Evolutionary conservation across 1,139 yeast species (phyloP).

Genomic region (Magnusiomyces magnusii): DNA sequence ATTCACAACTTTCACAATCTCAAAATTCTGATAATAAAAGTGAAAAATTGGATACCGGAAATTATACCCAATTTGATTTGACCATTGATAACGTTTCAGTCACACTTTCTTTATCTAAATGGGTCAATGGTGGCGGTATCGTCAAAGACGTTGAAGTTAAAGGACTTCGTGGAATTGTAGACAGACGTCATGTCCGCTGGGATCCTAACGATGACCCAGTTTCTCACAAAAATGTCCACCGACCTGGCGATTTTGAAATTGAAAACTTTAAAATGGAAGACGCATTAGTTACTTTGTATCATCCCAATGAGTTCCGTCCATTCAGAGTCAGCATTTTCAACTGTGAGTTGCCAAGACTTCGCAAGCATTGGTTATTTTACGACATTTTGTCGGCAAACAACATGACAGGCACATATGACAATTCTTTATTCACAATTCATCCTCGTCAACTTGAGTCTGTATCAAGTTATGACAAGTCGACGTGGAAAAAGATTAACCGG

Average conservation of each 20-base stretch:
- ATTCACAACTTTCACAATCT: background rate
- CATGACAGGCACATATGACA: slow-evolving; percentile 88
- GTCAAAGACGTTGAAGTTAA: slow-evolving; percentile 72
- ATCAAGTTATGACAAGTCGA: slow-evolving; percentile 17
- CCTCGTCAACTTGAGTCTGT: slow-evolving; percentile 45
- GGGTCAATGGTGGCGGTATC: slow-evolving; percentile 88
- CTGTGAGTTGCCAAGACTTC: slow-evolving; percentile 67
- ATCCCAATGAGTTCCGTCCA: slow-evolving; percentile 74
- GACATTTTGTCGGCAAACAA: slow-evolving; percentile 80
- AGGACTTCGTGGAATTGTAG: slow-evolving; percentile 88
- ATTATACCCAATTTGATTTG: slow-evolving; percentile 89
- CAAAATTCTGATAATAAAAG: background rate
- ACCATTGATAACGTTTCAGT: slow-evolving; percentile 82
- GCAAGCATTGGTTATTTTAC: slow-evolving; percentile 90
- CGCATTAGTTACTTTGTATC: slow-evolving; percentile 68
- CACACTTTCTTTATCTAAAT: slow-evolving; percentile 70
- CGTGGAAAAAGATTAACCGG: slow-evolving; percentile 65
- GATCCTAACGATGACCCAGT: slow-evolving; percentile 75
- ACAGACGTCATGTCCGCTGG: slow-evolving; percentile 83
- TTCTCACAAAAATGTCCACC: slow-evolving; percentile 62
- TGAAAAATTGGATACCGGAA: slow-evolving; percentile 36
- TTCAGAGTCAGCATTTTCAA: slow-evolving; percentile 81
- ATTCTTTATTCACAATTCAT: slow-evolving; percentile 85
- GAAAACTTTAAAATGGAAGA: slow-evolving; percentile 79
- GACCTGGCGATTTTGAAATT: slow-evolving; percentile 90